Conservation (phyloP, 1,284 basidiomycete genomes). For the Calocybe gambosa region DNA sequence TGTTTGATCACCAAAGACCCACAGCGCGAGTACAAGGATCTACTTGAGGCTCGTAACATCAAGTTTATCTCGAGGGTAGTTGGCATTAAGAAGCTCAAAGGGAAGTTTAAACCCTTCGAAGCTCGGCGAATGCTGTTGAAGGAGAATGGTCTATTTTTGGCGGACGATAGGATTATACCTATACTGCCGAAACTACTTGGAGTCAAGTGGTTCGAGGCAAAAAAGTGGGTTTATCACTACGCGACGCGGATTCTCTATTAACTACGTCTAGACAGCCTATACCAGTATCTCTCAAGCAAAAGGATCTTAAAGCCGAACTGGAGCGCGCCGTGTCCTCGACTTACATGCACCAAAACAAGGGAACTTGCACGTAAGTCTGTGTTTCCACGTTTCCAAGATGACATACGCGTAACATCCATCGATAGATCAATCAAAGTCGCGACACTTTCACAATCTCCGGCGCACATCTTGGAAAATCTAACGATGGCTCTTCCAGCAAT, state of each 20-base stretch:
- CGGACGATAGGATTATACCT: constrained; percentile 87
- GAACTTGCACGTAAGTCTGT: constrained; percentile 80
- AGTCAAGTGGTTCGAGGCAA: constrained; percentile 87
- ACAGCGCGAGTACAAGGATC: constrained; percentile 92
- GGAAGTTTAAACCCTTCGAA: constrained; percentile 92
- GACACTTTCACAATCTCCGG: constrained; percentile 64
- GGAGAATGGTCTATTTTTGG: constrained; percentile 90
- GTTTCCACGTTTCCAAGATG: background rate
- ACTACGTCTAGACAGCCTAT: constrained; percentile 72
- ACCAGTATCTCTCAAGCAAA: constrained; percentile 80
- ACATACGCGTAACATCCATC: background rate
- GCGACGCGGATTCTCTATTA: constrained; percentile 3
- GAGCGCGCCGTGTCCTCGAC: constrained; percentile 89
- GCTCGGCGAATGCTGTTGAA: constrained; percentile 80
- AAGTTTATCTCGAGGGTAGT: constrained; percentile 92
- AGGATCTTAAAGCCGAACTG: constrained; percentile 85
- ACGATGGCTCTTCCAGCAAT: constrained; percentile 76
- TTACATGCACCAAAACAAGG: constrained; percentile 89
- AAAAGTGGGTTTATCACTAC: constrained; percentile 63
- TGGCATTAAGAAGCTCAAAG: constrained; percentile 83
- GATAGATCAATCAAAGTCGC: constrained; percentile 84
- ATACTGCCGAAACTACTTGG: constrained; percentile 85
- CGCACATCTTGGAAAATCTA: constrained; percentile 78
- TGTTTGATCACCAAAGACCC: constrained; percentile 96
- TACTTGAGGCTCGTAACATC: constrained; percentile 73